Percentiles rank a stretch among this genome's conserved stretches.
Conservation (phyloP, 2,329 filamentous ascomycete species). For the Exophiala sp. region DNA sequence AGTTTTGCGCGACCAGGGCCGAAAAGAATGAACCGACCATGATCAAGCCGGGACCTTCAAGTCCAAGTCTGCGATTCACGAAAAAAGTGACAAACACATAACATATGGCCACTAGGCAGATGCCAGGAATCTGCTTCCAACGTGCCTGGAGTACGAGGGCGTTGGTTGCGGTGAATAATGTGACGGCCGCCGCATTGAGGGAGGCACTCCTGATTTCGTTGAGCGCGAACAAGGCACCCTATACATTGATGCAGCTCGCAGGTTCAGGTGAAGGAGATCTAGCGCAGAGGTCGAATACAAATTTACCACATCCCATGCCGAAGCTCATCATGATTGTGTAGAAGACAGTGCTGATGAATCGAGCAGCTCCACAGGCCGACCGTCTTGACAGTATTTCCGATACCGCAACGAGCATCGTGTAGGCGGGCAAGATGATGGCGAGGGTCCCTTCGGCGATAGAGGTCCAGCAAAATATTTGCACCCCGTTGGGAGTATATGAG, state of each 20-base stretch:
- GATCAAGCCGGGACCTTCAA: conserved; percentile 31
- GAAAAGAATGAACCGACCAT: conserved; percentile 70
- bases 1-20: conserved; percentile 70
- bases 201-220: neutral
- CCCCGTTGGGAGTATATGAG: conserved; percentile 52
- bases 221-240: neutral
- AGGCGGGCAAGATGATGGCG: conserved; percentile 66
- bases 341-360: conserved; percentile 67
- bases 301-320: conserved; percentile 59
- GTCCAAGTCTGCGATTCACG: neutral
- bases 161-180: conserved; percentile 63
- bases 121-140: conserved; percentile 68
- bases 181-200: neutral
- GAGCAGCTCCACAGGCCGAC: conserved; percentile 63
- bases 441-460: conserved; percentile 65
- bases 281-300: conserved; percentile 47
- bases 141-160: conserved; percentile 77
- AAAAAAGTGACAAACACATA: conserved; percentile 45
- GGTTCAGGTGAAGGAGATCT: neutral
- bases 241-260: neutral
- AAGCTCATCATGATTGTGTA: conserved; percentile 68
- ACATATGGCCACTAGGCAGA: conserved; percentile 65
- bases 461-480: conserved; percentile 62
- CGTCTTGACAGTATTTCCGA: conserved; percentile 64
- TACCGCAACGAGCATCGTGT: conserved; percentile 54